Evolutionary conservation across 164 flowering plant genomes (phyloP).

Genomic region (Kalanchoe fedtschenkoi): DNA sequence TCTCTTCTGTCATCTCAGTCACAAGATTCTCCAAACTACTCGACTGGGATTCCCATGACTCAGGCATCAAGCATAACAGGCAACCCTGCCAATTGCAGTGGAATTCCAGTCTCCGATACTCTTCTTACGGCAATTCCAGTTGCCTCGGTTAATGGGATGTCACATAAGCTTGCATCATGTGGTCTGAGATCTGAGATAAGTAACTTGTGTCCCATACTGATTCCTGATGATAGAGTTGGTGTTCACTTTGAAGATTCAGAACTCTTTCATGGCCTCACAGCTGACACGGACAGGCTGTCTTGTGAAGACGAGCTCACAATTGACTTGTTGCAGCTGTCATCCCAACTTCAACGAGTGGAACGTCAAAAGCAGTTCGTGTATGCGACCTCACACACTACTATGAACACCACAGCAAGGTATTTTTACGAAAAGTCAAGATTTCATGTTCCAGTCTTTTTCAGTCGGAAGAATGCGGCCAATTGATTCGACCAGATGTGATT

Average conservation of each 20-base stretch:
- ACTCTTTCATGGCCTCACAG: constrained; percentile 20
- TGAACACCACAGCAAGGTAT: constrained; percentile 6
- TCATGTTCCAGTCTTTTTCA: no score
- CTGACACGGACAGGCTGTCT: constrained; percentile 17
- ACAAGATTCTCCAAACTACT: constrained; percentile 27
- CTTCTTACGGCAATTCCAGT: constrained; percentile 19
- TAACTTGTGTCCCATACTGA: constrained; percentile 18
- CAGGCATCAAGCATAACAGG: constrained; percentile 17
- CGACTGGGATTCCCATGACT: constrained; percentile 27
- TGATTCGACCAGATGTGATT: no score
- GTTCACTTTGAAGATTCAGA: constrained; percentile 21
- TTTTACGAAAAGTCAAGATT: no score
- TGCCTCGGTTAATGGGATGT: constrained; percentile 24
- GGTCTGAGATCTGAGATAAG: constrained; percentile 24
- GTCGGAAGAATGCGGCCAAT: no score
- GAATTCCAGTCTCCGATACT: constrained; percentile 22
- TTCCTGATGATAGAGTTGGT: constrained; percentile 22
- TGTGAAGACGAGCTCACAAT: constrained; percentile 27
- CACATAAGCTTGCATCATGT: constrained; percentile 26
- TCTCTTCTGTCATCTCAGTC: constrained; percentile 75
- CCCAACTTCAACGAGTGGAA: constrained; percentile 51
- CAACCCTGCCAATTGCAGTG: constrained; percentile 16
- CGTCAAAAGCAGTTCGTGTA: constrained; percentile 27
- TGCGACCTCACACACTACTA: constrained; percentile 25
- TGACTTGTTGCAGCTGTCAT: constrained; percentile 44